Percentiles rank a stretch among this genome's conserved stretches.
Evolutionary conservation across 352 stramenopile species (phyloP).

Genomic region (Phytophthora macrochlamydospora): DNA sequence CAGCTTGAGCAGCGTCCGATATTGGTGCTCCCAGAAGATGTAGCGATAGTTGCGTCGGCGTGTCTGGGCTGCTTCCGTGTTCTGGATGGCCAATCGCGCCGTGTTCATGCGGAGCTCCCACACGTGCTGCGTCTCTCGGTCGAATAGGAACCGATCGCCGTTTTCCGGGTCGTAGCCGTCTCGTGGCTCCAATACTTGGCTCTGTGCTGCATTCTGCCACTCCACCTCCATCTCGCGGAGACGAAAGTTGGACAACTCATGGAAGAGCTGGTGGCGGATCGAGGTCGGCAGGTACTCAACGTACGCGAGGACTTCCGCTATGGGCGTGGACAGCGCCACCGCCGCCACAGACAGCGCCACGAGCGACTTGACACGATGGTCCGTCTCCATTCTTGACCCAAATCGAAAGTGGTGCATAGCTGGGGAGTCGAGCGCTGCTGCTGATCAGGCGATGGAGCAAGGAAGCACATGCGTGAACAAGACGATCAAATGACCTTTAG

Average conservation of each 20-base stretch:
- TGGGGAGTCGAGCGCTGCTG: neutral
- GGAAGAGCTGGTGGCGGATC: slow-evolving; percentile 50
- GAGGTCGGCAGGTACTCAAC: slow-evolving; percentile 47
- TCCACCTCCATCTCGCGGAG: slow-evolving; percentile 55
- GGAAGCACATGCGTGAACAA: no score
- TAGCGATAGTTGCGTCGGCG: slow-evolving; percentile 44
- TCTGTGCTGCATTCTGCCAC: slow-evolving; percentile 30
- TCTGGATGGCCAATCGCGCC: slow-evolving; percentile 20
- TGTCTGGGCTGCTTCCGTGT: slow-evolving; percentile 14
- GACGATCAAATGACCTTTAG: neutral
- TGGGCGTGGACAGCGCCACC: slow-evolving; percentile 34
- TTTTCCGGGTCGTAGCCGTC: slow-evolving; percentile 25
- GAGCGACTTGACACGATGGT: slow-evolving; percentile 27
- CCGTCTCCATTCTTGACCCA: neutral
- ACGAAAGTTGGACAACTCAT: slow-evolving; percentile 42
- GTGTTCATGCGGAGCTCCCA: slow-evolving; percentile 35
- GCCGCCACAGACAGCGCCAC: slow-evolving; percentile 34
- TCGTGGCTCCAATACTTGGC: slow-evolving; percentile 12
- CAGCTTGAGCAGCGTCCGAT: slow-evolving; percentile 49
- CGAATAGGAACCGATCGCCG: slow-evolving; percentile 42
- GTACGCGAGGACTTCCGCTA: slow-evolving; percentile 45
- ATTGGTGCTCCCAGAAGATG: slow-evolving; percentile 67
- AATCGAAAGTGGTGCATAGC: neutral
- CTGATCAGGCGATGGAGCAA: neutral
- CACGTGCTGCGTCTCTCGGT: slow-evolving; percentile 39